Conservation (phyloP, 805 yeast genomes). For the Candida krabiensis region DNA sequence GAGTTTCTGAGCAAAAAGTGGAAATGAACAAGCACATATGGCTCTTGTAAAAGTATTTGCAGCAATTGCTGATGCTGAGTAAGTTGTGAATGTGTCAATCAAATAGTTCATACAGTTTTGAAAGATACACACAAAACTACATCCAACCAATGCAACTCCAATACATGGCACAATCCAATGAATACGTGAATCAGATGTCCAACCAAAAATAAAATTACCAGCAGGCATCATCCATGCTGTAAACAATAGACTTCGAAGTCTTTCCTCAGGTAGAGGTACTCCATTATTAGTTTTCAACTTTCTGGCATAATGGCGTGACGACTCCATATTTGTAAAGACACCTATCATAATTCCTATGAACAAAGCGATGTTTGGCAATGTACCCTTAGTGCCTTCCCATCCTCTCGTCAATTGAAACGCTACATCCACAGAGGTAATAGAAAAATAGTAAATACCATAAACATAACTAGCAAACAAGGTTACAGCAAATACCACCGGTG, state of each 20-base stretch:
- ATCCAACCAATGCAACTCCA: constrained; percentile 61
- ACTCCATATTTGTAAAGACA: constrained; percentile 34
- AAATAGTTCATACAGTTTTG: constrained; percentile 67
- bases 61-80: constrained; percentile 53
- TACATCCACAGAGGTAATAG: constrained; percentile 44
- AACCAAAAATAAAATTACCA: constrained; percentile 65
- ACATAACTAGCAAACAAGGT: constrained; percentile 49
- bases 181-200: constrained; percentile 48
- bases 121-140: constrained; percentile 62
- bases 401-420: constrained; percentile 32
- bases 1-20: constrained; percentile 60
- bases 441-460: constrained; percentile 46
- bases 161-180: constrained; percentile 58
- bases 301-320: constrained; percentile 16
- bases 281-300: constrained; percentile 34
- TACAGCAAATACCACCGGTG: constrained; percentile 43
- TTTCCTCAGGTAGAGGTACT: constrained; percentile 56
- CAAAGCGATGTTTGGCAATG: constrained; percentile 38
- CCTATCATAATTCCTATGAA: constrained; percentile 39
- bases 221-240: constrained; percentile 54
- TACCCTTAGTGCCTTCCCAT: constrained; percentile 33
- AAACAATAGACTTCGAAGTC: constrained; percentile 54
- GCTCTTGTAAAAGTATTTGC: constrained; percentile 59
- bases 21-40: constrained; percentile 62
- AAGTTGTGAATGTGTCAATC: constrained; percentile 68